phyloP scores from a whole-genome alignment of 345 rosid species.

The Ceriops zippeliana region DNA sequence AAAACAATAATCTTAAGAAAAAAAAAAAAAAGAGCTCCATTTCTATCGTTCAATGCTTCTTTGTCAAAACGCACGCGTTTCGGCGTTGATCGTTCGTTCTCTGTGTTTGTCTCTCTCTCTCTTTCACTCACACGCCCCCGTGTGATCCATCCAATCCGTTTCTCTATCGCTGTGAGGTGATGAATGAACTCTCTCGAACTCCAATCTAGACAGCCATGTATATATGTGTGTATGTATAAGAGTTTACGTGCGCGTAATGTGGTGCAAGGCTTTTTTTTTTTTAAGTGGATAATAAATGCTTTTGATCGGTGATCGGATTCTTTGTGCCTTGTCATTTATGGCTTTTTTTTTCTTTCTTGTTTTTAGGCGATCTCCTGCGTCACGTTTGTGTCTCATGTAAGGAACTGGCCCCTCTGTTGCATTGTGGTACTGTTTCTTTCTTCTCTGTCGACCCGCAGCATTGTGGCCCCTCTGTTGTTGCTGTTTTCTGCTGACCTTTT shows the following conservation, averaged over 20 bases:
- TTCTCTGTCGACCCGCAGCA: conserved; percentile 28
- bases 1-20: neutral
- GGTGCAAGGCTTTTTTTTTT: no score
- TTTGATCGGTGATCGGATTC: conserved; percentile 20
- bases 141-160: neutral
- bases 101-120: no score
- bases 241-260: neutral
- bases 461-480: no score
- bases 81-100: conserved; percentile 21
- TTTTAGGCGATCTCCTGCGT: conserved; percentile 24
- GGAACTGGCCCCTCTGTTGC: conserved; percentile 8
- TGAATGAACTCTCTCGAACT: neutral
- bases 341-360: neutral
- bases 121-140: neutral
- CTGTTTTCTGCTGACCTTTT: neutral
- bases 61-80: conserved; percentile 19
- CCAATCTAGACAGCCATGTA: no score
- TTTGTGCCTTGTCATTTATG: conserved; percentile 35
- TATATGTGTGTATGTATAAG: neutral
- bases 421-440: conserved; percentile 9
- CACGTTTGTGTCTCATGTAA: conserved; percentile 23
- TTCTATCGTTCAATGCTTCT: neutral
- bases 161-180: neutral
- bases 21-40: no score
- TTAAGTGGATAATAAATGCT: conserved; percentile 6